A percentile compares a stretch with the other conserved stretches of the same genome.
phyloP scores from a whole-genome alignment of 805 yeast species.

The Ogataea siamensis region DNA sequence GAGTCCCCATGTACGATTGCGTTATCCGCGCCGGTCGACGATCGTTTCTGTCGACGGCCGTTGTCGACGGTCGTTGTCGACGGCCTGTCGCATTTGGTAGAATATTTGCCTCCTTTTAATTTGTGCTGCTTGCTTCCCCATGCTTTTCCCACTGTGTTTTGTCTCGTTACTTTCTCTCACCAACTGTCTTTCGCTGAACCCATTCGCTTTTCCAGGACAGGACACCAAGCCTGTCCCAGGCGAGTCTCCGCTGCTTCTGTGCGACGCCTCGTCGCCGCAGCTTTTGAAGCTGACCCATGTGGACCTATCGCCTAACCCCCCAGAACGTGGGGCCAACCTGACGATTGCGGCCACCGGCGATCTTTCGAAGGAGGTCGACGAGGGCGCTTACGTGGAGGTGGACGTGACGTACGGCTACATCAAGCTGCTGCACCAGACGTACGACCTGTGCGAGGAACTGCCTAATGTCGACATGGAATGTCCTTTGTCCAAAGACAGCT shows the following conservation, averaged over 20 bases:
- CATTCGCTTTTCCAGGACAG: constrained; percentile 23
- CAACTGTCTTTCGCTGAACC: constrained; percentile 17
- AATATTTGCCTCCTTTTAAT: constrained; percentile 3
- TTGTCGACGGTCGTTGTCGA: constrained; percentile 1
- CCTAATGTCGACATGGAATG: constrained; percentile 81
- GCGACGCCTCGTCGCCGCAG: constrained; percentile 68
- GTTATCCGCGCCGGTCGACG: constrained; percentile 1
- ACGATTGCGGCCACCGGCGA: constrained; percentile 75
- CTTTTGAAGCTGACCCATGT: constrained; percentile 60
- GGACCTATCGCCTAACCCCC: constrained; percentile 80
- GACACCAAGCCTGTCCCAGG: constrained; percentile 79
- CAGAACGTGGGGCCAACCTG: constrained; percentile 77
- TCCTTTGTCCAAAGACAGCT: constrained; percentile 72
- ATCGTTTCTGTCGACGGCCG: neutral
- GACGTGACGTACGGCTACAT: constrained; percentile 92
- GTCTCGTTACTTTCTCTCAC: constrained; percentile 2
- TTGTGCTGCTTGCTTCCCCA: neutral
- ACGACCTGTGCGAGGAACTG: constrained; percentile 87
- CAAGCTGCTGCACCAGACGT: constrained; percentile 82
- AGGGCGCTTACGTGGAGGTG: constrained; percentile 93
- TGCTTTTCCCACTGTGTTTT: constrained; percentile 5
- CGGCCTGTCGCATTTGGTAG: neutral
- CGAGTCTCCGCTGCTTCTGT: constrained; percentile 75
- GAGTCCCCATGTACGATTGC: neutral
- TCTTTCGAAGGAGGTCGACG: constrained; percentile 53